A percentile compares a stretch with the other conserved stretches of the same genome.
These are phyloP conservation scores for Sphenostylis stenocarpa DNA, from an alignment of 306 rosid genomes.

Conservation along the genomic window DNA sequence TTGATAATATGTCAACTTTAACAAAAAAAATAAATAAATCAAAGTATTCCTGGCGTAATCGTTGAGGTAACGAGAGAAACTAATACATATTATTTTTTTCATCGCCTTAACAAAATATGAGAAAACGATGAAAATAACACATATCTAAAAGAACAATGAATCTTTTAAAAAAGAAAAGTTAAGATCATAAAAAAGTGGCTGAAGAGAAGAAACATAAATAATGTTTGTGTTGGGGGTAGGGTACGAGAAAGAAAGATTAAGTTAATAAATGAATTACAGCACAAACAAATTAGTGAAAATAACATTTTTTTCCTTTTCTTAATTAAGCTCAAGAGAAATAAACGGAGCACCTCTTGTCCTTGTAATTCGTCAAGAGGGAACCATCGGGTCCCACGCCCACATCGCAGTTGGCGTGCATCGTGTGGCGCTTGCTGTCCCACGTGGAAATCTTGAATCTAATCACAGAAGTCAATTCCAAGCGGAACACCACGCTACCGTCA, in stretches of 20 bases:
- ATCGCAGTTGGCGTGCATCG: slow-evolving; percentile 69
- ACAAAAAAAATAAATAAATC: too few relatives aligned
- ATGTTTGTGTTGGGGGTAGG: too few relatives aligned
- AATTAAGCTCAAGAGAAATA: slow-evolving; percentile 55
- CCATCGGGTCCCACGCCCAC: slow-evolving; percentile 74
- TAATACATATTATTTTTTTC: neutral
- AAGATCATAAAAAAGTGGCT: neutral
- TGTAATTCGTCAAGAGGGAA: slow-evolving; percentile 42
- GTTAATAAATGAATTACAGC: neutral
- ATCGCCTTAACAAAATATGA: neutral
- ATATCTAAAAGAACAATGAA: too few relatives aligned
- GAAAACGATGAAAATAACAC: slow-evolving; percentile 4
- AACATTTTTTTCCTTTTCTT: neutral
- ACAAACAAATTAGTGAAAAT: neutral
- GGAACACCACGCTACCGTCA: slow-evolving; percentile 61
- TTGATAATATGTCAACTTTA: neutral
- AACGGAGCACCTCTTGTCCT: slow-evolving; percentile 62
- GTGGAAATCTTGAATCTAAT: slow-evolving; percentile 61
- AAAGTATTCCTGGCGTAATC: too few relatives aligned
- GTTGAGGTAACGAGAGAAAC: too few relatives aligned
- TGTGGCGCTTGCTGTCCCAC: slow-evolving; percentile 72
- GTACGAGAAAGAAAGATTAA: neutral
- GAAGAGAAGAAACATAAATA: neutral
- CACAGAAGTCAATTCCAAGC: slow-evolving; percentile 55
- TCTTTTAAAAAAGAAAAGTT: neutral